A percentile compares a stretch with the other conserved stretches of the same genome.
Evolutionary conservation across 2,329 filamentous ascomycete species (phyloP).

Genomic region (Alternaria sp.): DNA sequence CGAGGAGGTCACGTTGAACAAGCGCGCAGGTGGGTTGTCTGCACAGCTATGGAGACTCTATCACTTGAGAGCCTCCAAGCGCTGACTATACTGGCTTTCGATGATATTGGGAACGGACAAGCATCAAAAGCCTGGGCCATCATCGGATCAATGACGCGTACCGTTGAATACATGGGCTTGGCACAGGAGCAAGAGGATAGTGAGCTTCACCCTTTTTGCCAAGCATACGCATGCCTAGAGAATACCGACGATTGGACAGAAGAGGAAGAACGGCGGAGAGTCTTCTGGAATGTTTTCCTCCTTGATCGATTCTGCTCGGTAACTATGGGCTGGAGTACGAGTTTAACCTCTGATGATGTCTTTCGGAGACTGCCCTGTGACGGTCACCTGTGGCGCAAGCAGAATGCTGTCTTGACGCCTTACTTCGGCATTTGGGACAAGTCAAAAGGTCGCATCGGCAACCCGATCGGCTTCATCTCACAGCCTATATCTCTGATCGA

Average conservation of each 20-base stretch:
- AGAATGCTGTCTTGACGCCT: slow-evolving; percentile 23
- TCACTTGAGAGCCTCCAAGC: slow-evolving; percentile 23
- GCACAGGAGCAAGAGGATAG: slow-evolving; percentile 27
- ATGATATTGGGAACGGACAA: slow-evolving; percentile 27
- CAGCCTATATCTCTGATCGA: slow-evolving; percentile 9
- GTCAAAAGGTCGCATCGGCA: slow-evolving; percentile 26
- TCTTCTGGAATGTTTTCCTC: slow-evolving; percentile 33
- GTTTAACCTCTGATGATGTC: slow-evolving; percentile 30
- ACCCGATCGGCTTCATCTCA: slow-evolving; percentile 23
- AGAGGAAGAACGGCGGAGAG: slow-evolving; percentile 25
- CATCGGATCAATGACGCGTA: slow-evolving; percentile 28
- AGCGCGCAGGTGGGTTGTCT: not conserved
- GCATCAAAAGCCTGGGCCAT: slow-evolving; percentile 25
- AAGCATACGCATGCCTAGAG: slow-evolving; percentile 9
- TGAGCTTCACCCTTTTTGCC: slow-evolving; percentile 18
- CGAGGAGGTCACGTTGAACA: not conserved
- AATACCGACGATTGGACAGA: slow-evolving; percentile 20
- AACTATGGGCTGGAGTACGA: slow-evolving; percentile 30
- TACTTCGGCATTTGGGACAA: slow-evolving; percentile 36
- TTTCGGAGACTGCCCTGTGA: slow-evolving; percentile 28
- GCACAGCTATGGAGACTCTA: slow-evolving; percentile 19
- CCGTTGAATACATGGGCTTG: slow-evolving; percentile 26
- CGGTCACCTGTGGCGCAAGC: slow-evolving; percentile 30
- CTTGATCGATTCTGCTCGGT: slow-evolving; percentile 29
- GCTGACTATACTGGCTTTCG: slow-evolving; percentile 24